Evolutionary conservation across 306 rosid species (phyloP).

Genomic region (Cucurbita maxima): DNA sequence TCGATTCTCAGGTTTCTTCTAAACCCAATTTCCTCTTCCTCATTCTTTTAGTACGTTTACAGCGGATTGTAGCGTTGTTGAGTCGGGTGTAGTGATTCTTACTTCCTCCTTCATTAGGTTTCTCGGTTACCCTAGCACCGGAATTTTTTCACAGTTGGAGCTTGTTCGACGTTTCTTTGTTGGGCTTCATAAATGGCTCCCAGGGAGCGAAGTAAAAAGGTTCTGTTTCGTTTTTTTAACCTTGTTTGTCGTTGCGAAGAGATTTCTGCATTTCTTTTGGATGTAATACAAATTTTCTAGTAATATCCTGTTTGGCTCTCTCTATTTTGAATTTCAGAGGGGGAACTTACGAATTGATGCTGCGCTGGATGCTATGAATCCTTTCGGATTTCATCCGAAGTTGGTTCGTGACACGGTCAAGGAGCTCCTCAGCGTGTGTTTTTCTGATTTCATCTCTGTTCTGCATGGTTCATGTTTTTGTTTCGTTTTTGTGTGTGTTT

Average conservation of each 20-base stretch:
- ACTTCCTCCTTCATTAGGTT: not conserved
- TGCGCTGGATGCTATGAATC: conserved; percentile 38
- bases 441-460: not conserved
- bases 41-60: not conserved
- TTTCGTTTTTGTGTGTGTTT: not conserved
- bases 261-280: not conserved
- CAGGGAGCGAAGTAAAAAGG: conserved; percentile 8
- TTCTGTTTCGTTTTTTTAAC: not conserved
- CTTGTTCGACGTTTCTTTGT: not conserved
- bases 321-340: conserved; percentile 1
- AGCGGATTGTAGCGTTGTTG: not conserved
- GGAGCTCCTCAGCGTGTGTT: conserved; percentile 24
- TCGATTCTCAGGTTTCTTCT: not conserved
- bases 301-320: not conserved
- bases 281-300: not conserved
- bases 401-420: conserved; percentile 20
- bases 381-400: conserved; percentile 16
- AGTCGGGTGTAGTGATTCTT: not conserved
- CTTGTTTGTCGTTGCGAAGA: not conserved
- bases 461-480: not conserved
- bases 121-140: not conserved
- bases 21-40: not conserved
- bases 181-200: conserved; percentile 13
- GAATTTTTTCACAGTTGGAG: not conserved
- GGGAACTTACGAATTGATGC: conserved; percentile 34